Conservation (phyloP, 805 yeast genomes). For the Candida saitoana region DNA sequence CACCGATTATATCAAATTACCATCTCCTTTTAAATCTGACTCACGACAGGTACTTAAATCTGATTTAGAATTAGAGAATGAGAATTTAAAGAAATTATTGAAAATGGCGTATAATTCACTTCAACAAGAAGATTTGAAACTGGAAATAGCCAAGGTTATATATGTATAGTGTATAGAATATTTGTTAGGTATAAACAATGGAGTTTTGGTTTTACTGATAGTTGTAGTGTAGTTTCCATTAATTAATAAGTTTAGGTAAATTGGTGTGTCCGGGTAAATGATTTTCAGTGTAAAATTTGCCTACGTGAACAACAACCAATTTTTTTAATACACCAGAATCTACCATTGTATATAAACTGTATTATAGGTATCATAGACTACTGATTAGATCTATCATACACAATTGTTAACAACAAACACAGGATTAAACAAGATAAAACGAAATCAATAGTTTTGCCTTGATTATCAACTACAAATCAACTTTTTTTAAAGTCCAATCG, state of each 20-base stretch:
- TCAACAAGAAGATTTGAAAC: slow-evolving; percentile 8
- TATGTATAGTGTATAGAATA: neutral
- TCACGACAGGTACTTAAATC: neutral
- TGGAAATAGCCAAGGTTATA: slow-evolving; percentile 1
- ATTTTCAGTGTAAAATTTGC: neutral
- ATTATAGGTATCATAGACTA: slow-evolving; percentile 23
- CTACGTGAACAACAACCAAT: neutral
- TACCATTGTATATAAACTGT: neutral
- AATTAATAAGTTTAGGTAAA: neutral
- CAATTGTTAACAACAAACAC: neutral
- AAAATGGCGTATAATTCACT: slow-evolving; percentile 22
- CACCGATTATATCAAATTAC: slow-evolving; percentile 20
- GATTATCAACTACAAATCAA: neutral
- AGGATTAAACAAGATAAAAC: slow-evolving; percentile 6
- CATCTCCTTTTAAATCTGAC: slow-evolving; percentile 7
- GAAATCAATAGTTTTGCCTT: slow-evolving; percentile 1
- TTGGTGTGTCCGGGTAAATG: slow-evolving; percentile 13
- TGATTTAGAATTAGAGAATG: slow-evolving; percentile 22
- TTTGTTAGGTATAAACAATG: neutral
- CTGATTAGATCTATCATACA: slow-evolving; percentile 35
- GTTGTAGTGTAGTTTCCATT: neutral
- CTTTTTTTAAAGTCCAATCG: slow-evolving; percentile 7
- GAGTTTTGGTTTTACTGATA: neutral
- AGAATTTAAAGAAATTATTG: slow-evolving; percentile 21
- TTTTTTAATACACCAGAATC: neutral